Evolutionary conservation across 768 basidiomycete genomes (phyloP), one percentile per base, ranked within the genome.

Genomic region (Boletus sp.): DNA sequence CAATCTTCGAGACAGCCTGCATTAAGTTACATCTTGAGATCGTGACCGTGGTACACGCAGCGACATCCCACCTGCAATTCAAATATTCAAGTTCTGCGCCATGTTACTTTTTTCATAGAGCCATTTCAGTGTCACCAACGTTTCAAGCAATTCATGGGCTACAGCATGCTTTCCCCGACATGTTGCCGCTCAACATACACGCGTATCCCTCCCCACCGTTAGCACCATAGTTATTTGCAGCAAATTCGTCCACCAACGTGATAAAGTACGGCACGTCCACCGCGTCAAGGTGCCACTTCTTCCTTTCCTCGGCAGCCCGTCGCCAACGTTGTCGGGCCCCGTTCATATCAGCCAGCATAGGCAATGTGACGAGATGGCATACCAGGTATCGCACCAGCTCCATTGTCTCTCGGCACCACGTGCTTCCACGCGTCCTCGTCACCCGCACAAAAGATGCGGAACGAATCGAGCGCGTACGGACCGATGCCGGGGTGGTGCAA

Each of bases 301-400:
- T 77, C 7, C 74, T 70, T 52, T 84, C 82, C 33, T 76, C 71
- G 35, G 76, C 75, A 1, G 87, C 87, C 88, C 88, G 90, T 67
- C 83, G 83, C 88, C 87, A 90, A 56, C 77, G 82, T 87, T 90
- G 56, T 41, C 20, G 28, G 56, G 15, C 42, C 47, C 40, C 35
- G 14, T 36, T 24, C 9, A 28, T 9, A 24, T 50, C 45, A 32
- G 20, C 47, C 40, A 17, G 24, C n/a, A n/a, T 7, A 4, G 6
- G 6, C n/a, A 12, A 40, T 2, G 17, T 8, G 9, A n/a, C 15
- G 40, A 36, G n/a, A n/a, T 33, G n/a, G 70, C 84, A 59, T 60
- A 87, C 89, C 67, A 90, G 64, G 64, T 86, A 90, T 50, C 79
- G 78, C 37, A 84, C 71, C 28, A 92, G 75, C 55, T 89, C 85